phyloP scores from a whole-genome alignment of 2,329 filamentous ascomycete species.

The Kalmusia sp. region DNA sequence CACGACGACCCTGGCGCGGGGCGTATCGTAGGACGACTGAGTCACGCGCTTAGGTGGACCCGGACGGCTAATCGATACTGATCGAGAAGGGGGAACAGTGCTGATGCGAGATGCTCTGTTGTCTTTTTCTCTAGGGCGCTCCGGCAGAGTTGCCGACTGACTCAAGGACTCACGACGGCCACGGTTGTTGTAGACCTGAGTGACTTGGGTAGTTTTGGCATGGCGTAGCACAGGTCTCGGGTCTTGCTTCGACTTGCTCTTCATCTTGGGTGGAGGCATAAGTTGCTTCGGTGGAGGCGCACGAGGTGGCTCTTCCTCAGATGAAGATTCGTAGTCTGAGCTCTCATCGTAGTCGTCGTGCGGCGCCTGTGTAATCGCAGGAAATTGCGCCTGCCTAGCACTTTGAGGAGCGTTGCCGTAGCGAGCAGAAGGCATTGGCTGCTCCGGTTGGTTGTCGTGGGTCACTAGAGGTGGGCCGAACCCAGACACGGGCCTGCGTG shows the following conservation, averaged over 20 bases:
- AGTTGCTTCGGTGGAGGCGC: slow-evolving; percentile 21
- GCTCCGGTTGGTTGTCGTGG: slow-evolving; percentile 28
- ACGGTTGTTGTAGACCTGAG: slow-evolving; percentile 20
- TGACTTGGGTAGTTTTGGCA: slow-evolving; percentile 34
- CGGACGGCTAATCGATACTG: slow-evolving; percentile 37
- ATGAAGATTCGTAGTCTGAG: slow-evolving; percentile 23
- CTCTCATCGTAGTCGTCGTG: slow-evolving; percentile 23
- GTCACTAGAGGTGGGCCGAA: slow-evolving; percentile 29
- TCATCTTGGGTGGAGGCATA: slow-evolving; percentile 33
- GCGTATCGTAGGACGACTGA: slow-evolving; percentile 35
- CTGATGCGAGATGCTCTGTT: slow-evolving; percentile 19
- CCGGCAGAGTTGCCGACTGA: slow-evolving; percentile 21
- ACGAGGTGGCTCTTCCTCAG: slow-evolving; percentile 16
- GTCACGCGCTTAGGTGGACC: slow-evolving; percentile 38
- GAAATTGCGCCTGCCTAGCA: slow-evolving; percentile 16
- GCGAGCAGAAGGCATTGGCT: slow-evolving; percentile 38
- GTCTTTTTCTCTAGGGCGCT: slow-evolving; percentile 24
- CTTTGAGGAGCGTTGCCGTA: slow-evolving; percentile 23
- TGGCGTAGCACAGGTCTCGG: slow-evolving; percentile 34
- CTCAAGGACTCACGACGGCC: slow-evolving; percentile 18
- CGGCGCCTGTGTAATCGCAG: slow-evolving; percentile 1
- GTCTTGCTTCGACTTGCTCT: slow-evolving; percentile 14
- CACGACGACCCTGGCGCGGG: slow-evolving; percentile 33
- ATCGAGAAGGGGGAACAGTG: slow-evolving; percentile 27
- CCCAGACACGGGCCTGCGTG: slow-evolving; percentile 22